phyloP scores from a whole-genome alignment of 371 early-diverging fungal species.

The Mortierella sp. region DNA sequence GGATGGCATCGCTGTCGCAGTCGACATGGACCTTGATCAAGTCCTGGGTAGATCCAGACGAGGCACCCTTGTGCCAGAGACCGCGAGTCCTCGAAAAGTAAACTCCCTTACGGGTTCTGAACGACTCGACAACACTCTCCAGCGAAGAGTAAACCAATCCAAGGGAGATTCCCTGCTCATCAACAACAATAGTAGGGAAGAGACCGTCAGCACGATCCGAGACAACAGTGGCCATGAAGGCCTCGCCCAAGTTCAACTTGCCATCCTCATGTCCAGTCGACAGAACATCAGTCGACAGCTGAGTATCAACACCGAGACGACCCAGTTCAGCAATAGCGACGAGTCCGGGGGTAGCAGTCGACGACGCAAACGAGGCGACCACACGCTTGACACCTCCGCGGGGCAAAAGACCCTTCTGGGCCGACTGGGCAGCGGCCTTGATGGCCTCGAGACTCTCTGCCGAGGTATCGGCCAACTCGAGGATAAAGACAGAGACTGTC shows the following conservation, averaged over 20 bases:
- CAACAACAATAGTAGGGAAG: slow-evolving; percentile 92
- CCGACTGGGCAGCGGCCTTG: slow-evolving; percentile 32
- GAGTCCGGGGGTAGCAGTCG: slow-evolving; percentile 30
- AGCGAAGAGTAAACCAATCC: slow-evolving; percentile 94
- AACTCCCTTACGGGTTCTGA: slow-evolving; percentile 87
- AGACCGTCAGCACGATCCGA: slow-evolving; percentile 94
- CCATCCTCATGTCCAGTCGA: slow-evolving; percentile 44
- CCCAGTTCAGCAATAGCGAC: slow-evolving; percentile 43
- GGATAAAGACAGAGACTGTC: slow-evolving; percentile 45
- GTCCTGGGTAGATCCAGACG: slow-evolving; percentile 93
- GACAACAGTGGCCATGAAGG: slow-evolving; percentile 72
- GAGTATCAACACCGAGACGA: slow-evolving; percentile 37
- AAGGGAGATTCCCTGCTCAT: slow-evolving; percentile 88
- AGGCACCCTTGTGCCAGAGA: slow-evolving; percentile 96
- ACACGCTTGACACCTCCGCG: slow-evolving; percentile 52
- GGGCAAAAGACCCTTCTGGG: slow-evolving; percentile 38
- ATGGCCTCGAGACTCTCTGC: slow-evolving; percentile 57
- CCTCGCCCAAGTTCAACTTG: slow-evolving; percentile 76
- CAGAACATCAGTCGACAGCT: slow-evolving; percentile 17
- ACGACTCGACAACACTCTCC: slow-evolving; percentile 85
- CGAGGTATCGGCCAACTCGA: slow-evolving; percentile 33
- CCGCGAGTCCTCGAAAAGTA: slow-evolving; percentile 94
- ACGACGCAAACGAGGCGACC: slow-evolving; percentile 32
- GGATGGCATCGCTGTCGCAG: slow-evolving; percentile 93
- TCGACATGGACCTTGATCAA: slow-evolving; percentile 84